A percentile compares a stretch with the other conserved stretches of the same genome.
phyloP scores from a whole-genome alignment of 495 filamentous ascomycete species.

The Annulohypoxylon bovei region DNA sequence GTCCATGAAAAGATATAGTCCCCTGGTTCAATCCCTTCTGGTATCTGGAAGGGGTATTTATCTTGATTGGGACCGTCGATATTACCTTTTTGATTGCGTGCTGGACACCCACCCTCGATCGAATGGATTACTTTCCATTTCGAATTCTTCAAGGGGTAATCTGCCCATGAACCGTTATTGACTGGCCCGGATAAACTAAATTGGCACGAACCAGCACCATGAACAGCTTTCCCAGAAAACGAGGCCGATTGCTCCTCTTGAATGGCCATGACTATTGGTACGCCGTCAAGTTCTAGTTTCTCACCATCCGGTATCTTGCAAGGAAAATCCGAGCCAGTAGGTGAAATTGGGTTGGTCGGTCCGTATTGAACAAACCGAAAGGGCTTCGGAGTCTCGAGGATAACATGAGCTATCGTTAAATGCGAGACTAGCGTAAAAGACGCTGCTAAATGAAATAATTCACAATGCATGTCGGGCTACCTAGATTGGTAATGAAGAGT shows the following conservation, averaged over 20 bases:
- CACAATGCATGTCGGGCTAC: constrained; percentile 21
- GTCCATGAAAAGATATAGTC: constrained; percentile 80
- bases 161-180: constrained; percentile 61
- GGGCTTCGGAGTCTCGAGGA: constrained; percentile 36
- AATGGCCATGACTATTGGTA: constrained; percentile 55
- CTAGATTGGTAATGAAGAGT: background rate
- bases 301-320: constrained; percentile 68
- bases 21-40: constrained; percentile 61
- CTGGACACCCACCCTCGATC: constrained; percentile 80
- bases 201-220: constrained; percentile 91
- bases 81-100: constrained; percentile 57
- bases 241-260: constrained; percentile 63
- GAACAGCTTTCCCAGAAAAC: constrained; percentile 72
- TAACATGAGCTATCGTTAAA: constrained; percentile 23
- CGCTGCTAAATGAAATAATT: background rate
- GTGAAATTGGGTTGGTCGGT: constrained; percentile 28
- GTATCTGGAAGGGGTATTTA: constrained; percentile 67
- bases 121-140: constrained; percentile 83
- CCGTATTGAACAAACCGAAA: constrained; percentile 39
- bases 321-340: constrained; percentile 74
- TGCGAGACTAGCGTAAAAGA: constrained; percentile 1
- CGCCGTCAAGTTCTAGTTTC: constrained; percentile 49
- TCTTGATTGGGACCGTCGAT: constrained; percentile 42
- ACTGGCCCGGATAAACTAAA: constrained; percentile 68
- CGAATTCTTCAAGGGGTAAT: constrained; percentile 62